Evolutionary conservation across 83 land plant genomes (phyloP).

Genomic region (Thuja plicata): DNA sequence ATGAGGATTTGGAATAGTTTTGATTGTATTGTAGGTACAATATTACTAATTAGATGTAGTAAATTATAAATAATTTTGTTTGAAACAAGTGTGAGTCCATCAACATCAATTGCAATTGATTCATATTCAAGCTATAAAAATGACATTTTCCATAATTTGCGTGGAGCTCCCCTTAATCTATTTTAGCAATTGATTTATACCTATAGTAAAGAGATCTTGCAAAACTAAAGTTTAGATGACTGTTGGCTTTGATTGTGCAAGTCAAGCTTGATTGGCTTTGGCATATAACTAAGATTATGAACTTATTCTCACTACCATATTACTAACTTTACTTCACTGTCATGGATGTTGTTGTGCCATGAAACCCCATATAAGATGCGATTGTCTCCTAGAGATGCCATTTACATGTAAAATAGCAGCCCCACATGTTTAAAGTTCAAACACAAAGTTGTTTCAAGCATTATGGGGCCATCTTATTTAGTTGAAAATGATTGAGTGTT

Average conservation of each 20-base stretch:
- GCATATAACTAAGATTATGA: background rate
- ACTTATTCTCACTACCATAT: background rate
- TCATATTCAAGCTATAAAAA: slow-evolving; percentile 69
- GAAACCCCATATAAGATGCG: background rate
- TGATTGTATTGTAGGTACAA: slow-evolving; percentile 88
- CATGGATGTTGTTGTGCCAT: background rate
- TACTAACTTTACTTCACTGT: background rate
- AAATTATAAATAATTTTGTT: slow-evolving; percentile 76
- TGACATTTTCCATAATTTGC: slow-evolving; percentile 83
- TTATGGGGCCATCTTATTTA: background rate
- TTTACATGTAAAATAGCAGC: background rate
- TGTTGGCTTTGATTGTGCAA: too few relatives aligned
- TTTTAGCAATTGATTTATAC: slow-evolving; percentile 69
- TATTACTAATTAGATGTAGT: slow-evolving; percentile 90
- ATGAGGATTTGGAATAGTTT: slow-evolving; percentile 93
- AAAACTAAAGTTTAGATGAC: too few relatives aligned
- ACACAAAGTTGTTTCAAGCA: background rate
- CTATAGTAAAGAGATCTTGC: slow-evolving; percentile 76
- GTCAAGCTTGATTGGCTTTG: too few relatives aligned
- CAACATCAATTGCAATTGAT: slow-evolving; percentile 54
- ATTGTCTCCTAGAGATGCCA: background rate
- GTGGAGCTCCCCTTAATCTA: slow-evolving; percentile 86
- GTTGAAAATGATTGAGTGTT: background rate
- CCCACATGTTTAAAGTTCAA: background rate
- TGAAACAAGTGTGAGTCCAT: slow-evolving; percentile 77